phyloP scores from a whole-genome alignment of 2,329 filamentous ascomycete genomes.

The Aspergillus unguis region DNA sequence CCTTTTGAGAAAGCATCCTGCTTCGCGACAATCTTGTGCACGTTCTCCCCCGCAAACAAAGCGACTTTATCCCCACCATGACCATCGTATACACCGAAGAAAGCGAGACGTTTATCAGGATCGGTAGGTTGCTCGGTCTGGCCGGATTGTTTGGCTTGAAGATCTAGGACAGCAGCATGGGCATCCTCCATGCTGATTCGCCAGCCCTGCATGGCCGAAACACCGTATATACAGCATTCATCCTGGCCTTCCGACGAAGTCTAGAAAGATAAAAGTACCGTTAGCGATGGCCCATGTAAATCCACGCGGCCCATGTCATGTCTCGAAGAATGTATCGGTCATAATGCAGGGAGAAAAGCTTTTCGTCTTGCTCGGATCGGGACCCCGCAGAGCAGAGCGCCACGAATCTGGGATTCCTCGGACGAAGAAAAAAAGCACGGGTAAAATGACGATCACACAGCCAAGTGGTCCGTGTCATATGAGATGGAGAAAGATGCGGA shows the following conservation, averaged over 20 bases:
- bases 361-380: conserved; percentile 3
- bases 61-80: conserved; percentile 97
- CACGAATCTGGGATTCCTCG: conserved; percentile 9
- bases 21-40: conserved; percentile 91
- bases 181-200: conserved; percentile 99
- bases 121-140: conserved; percentile 58
- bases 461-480: neutral
- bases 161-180: conserved; percentile 83
- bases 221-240: conserved; percentile 86
- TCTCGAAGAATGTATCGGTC: neutral
- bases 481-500: neutral
- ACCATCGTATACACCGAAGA: conserved; percentile 97
- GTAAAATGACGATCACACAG: conserved; percentile 10
- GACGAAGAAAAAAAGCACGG: conserved; percentile 7
- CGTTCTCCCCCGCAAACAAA: conserved; percentile 83
- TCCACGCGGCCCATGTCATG: neutral
- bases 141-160: conserved; percentile 59
- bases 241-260: conserved; percentile 85
- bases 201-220: conserved; percentile 99
- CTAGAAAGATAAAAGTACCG: conserved; percentile 46
- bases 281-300: conserved; percentile 12
- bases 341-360: neutral
- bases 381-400: conserved; percentile 10
- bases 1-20: conserved; percentile 90
- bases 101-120: conserved; percentile 73